These are phyloP conservation scores for Morella rubra DNA, from an alignment of 306 rosid genomes.

Conservation along the genomic window DNA sequence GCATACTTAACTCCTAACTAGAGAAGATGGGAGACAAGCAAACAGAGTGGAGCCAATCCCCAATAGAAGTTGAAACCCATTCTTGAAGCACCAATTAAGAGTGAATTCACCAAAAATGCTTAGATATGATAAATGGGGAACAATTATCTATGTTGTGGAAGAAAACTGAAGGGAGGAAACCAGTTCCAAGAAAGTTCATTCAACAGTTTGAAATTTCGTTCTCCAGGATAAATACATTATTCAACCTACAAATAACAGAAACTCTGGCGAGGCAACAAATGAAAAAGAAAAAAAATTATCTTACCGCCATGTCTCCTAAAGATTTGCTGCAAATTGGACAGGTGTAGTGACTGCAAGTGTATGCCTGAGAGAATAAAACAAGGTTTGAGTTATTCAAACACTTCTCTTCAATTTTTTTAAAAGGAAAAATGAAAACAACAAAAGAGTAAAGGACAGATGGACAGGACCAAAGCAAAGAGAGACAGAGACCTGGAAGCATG, in stretches of 20 bases:
- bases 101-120: background rate
- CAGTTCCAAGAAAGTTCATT: background rate
- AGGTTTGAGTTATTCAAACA: conserved; percentile 31
- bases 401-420: conserved; percentile 4
- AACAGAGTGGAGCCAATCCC: too few relatives aligned
- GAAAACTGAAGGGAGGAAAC: background rate
- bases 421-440: conserved; percentile 8
- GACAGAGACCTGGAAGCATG: conserved; percentile 90
- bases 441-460: background rate
- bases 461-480: conserved; percentile 5
- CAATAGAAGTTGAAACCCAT: background rate
- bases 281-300: conserved; percentile 28
- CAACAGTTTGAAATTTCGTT: background rate
- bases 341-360: conserved; percentile 93
- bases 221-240: background rate
- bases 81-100: background rate
- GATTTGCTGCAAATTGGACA: conserved; percentile 99
- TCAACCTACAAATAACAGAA: conserved; percentile 5
- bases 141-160: background rate
- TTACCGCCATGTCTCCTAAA: conserved; percentile 98
- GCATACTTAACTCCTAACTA: too few relatives aligned
- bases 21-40: too few relatives aligned
- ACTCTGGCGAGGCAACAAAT: conserved; percentile 12
- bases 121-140: background rate
- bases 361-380: conserved; percentile 63